Conservation (phyloP, 257 asterid species). For the Coffea eugenioides region DNA sequence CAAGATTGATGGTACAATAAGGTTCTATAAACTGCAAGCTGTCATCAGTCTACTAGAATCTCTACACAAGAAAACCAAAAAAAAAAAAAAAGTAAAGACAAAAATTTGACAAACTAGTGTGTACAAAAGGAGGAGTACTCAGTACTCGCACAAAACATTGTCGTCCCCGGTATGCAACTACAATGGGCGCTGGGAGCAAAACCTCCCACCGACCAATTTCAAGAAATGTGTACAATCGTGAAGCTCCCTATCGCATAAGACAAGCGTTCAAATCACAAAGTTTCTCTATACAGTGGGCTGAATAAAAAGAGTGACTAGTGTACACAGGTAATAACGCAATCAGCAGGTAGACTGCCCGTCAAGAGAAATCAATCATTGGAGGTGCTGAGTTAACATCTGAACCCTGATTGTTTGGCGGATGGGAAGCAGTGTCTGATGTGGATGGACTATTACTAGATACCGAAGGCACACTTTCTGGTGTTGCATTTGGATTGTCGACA, state of each 20-base stretch:
- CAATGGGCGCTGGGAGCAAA: not conserved
- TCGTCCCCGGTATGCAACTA: not conserved
- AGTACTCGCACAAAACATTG: not conserved
- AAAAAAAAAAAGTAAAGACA: not conserved
- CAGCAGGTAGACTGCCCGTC: constrained; percentile 5
- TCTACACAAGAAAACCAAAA: not conserved
- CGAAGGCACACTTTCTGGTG: constrained; percentile 36
- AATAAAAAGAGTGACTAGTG: not conserved
- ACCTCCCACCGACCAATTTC: not conserved
- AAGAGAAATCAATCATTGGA: constrained; percentile 72
- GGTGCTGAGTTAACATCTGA: constrained; percentile 46
- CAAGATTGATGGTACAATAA: not conserved
- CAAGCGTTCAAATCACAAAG: not conserved
- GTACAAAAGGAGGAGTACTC: not conserved
- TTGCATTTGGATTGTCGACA: constrained; percentile 31
- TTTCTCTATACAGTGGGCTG: not conserved
- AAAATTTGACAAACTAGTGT: not conserved
- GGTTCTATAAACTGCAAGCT: not conserved
- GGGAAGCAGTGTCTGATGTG: constrained; percentile 24
- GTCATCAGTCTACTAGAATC: not conserved
- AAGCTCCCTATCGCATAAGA: not conserved
- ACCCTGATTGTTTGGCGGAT: constrained; percentile 38
- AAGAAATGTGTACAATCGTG: not conserved
- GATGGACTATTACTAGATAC: constrained; percentile 19
- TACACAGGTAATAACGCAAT: not conserved